A percentile compares a stretch with the other conserved stretches of the same genome.
These are phyloP conservation scores for Lactifluus hygrophoroides DNA, from an alignment of 768 basidiomycete genomes.

Conservation along the genomic window DNA sequence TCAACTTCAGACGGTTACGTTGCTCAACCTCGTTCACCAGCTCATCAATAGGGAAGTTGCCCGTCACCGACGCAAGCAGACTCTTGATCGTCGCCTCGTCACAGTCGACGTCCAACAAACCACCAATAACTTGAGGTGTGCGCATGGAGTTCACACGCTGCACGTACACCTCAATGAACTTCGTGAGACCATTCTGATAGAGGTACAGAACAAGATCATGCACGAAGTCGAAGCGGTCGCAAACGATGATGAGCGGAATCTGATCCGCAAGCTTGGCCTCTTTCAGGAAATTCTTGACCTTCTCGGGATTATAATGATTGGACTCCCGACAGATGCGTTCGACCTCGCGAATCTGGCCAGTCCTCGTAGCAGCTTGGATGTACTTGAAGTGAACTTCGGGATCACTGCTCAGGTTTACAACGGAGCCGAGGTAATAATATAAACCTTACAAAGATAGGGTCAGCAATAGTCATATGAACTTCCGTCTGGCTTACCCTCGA, in stretches of 20 bases:
- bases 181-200: conserved; percentile 92
- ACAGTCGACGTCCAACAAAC: conserved; percentile 94
- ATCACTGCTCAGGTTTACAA: conserved; percentile 95
- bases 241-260: conserved; percentile 97
- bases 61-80: conserved; percentile 88
- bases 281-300: conserved; percentile 99
- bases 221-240: conserved; percentile 99
- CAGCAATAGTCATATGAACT: background rate
- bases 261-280: conserved; percentile 96
- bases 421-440: conserved; percentile 96
- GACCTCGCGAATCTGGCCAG: conserved; percentile 97
- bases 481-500: conserved; percentile 55
- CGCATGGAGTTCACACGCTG: conserved; percentile 96
- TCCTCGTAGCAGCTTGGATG: conserved; percentile 96
- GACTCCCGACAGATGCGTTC: conserved; percentile 98
- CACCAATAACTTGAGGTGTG: conserved; percentile 95
- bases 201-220: conserved; percentile 98
- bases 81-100: conserved; percentile 94
- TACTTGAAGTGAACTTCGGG: conserved; percentile 99
- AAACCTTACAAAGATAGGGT: conserved; percentile 44
- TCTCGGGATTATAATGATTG: conserved; percentile 97
- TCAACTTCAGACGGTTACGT: conserved; percentile 91
- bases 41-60: conserved; percentile 96
- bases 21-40: conserved; percentile 96
- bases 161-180: conserved; percentile 99